phyloP scores from a whole-genome alignment of 495 filamentous ascomycete species.

The Talaromyces liani region DNA sequence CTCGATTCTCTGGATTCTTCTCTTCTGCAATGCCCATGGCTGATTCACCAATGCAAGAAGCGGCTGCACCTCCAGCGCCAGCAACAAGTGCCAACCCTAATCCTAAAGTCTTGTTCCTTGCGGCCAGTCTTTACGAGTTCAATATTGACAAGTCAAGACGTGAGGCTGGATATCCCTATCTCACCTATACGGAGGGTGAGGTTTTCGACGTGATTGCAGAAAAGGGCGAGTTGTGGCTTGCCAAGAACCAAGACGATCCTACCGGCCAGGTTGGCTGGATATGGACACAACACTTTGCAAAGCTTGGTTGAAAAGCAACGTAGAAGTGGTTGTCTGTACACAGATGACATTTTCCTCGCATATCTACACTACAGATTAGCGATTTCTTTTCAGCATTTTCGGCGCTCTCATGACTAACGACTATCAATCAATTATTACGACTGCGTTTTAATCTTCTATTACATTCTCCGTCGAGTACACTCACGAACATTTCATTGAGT shows the following conservation, averaged over 20 bases:
- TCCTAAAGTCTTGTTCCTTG: conserved; percentile 68
- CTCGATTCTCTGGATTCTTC: conserved; percentile 61
- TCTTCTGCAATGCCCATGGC: conserved; percentile 80
- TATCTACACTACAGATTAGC: not conserved
- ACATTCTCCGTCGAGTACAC: not conserved
- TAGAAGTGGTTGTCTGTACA: not conserved
- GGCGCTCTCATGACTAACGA: not conserved
- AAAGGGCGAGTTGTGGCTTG: conserved; percentile 97
- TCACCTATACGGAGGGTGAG: conserved; percentile 91
- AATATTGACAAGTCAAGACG: conserved; percentile 86
- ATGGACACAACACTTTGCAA: conserved; percentile 96
- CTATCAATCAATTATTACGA: not conserved
- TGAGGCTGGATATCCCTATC: conserved; percentile 91
- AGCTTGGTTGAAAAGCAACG: conserved; percentile 30
- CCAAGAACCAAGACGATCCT: conserved; percentile 90
- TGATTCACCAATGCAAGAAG: conserved; percentile 43
- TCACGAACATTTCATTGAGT: not conserved
- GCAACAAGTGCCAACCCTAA: conserved; percentile 23
- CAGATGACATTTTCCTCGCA: not conserved
- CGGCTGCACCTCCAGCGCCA: conserved; percentile 18
- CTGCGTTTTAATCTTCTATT: not conserved
- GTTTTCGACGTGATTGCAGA: conserved; percentile 88
- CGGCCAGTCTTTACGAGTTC: conserved; percentile 91
- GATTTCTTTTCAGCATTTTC: not conserved
- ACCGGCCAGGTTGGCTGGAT: conserved; percentile 84